Percentiles rank a stretch among this genome's conserved stretches.
Conservation (phyloP, 495 filamentous ascomycete species). For the Polyplosphaeria fusca region DNA sequence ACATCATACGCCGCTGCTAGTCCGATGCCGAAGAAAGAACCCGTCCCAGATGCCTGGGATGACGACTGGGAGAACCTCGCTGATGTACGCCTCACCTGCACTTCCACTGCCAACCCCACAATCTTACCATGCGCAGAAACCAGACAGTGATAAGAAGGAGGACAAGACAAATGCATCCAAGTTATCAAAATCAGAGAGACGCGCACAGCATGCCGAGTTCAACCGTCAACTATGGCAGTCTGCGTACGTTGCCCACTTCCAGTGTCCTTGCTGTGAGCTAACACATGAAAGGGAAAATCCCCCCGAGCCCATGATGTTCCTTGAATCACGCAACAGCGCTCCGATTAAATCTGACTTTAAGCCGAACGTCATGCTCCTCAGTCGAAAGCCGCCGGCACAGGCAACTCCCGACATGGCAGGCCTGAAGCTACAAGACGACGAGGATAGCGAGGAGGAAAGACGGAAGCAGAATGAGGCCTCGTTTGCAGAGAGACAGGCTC, state of each 20-base stretch:
- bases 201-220: constrained; percentile 74
- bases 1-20: too few species aligned
- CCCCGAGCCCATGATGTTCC: constrained; percentile 64
- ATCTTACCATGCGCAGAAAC: too few species aligned
- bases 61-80: constrained; percentile 83
- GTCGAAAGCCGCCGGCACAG: constrained; percentile 65
- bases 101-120: too few species aligned
- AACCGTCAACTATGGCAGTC: constrained; percentile 85
- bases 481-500: constrained; percentile 68
- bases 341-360: constrained; percentile 81
- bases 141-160: constrained; percentile 31
- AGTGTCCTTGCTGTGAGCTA: constrained; percentile 30
- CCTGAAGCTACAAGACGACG: constrained; percentile 54
- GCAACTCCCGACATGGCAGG: constrained; percentile 54
- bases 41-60: constrained; percentile 79
- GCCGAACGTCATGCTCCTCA: constrained; percentile 74
- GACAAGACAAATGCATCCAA: too few species aligned
- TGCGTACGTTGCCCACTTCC: constrained; percentile 59
- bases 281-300: constrained; percentile 50
- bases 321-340: constrained; percentile 61
- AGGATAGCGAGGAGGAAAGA: constrained; percentile 66
- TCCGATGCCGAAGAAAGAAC: constrained; percentile 48
- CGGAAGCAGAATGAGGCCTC: constrained; percentile 52
- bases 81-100: constrained; percentile 64
- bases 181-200: constrained; percentile 69